Conservation (phyloP, 2,329 filamentous ascomycete genomes). For the Nemania sp. region DNA sequence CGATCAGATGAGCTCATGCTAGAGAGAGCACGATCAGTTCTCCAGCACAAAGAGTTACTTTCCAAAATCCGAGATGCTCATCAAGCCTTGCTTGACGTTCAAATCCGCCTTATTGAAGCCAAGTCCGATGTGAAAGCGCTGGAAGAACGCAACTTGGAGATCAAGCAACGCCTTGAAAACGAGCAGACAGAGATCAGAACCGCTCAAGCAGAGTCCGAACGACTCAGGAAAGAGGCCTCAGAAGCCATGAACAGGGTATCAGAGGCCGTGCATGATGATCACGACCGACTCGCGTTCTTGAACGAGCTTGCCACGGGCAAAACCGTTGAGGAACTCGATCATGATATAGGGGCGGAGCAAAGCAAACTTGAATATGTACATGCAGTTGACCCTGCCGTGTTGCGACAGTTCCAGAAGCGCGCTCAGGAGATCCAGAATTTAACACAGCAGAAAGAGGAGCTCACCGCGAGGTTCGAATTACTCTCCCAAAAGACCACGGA, state of each 20-base stretch:
- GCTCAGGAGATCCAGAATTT: constrained; percentile 69
- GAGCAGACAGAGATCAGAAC: constrained; percentile 46
- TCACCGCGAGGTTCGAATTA: constrained; percentile 57
- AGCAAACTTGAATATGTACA: constrained; percentile 80
- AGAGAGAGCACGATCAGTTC: constrained; percentile 56
- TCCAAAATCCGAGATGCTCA: constrained; percentile 64
- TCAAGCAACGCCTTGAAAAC: constrained; percentile 56
- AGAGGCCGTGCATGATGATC: constrained; percentile 44
- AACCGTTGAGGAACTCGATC: constrained; percentile 66
- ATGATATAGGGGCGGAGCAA: constrained; percentile 73
- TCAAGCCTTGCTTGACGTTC: constrained; percentile 67
- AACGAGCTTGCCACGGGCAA: constrained; percentile 51
- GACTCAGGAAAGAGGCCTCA: constrained; percentile 42
- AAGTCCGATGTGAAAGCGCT: constrained; percentile 75
- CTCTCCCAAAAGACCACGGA: constrained; percentile 63
- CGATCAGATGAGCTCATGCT: constrained; percentile 59
- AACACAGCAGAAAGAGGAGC: constrained; percentile 57
- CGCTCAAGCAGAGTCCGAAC: constrained; percentile 45
- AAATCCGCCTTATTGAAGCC: constrained; percentile 76
- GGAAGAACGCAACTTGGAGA: constrained; percentile 64
- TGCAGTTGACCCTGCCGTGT: constrained; percentile 72
- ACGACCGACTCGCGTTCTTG: constrained; percentile 46
- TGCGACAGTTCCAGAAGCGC: constrained; percentile 77
- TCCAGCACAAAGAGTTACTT: constrained; percentile 62
- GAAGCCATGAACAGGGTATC: constrained; percentile 45